Percentiles rank a stretch among this genome's conserved stretches.
Conservation (phyloP, 2,329 filamentous ascomycete species). For the Fusarium duplospermum region DNA sequence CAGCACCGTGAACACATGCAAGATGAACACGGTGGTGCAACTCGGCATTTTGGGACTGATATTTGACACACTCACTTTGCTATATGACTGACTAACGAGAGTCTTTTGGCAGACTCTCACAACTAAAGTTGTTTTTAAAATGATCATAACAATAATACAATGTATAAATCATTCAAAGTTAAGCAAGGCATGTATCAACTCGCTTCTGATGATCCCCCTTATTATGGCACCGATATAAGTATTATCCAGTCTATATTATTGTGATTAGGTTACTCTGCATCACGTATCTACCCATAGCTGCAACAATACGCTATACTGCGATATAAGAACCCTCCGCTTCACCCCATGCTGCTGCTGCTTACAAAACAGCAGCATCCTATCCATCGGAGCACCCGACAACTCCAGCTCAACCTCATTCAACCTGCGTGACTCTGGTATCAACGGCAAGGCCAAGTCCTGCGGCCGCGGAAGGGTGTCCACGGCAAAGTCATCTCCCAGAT, state of each 20-base stretch:
- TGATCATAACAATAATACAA: not conserved
- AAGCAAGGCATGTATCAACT: not conserved
- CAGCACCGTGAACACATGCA: fast-evolving
- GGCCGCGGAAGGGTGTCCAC: constrained; percentile 10
- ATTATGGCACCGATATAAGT: not conserved
- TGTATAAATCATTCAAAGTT: not conserved
- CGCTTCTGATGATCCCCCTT: not conserved
- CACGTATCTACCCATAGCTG: constrained; percentile 23
- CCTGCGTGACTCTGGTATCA: constrained; percentile 23
- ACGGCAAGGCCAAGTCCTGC: constrained; percentile 20
- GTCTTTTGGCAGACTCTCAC: not conserved
- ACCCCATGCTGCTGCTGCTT: constrained; percentile 17
- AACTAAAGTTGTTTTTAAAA: fast-evolving
- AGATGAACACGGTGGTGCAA: not conserved
- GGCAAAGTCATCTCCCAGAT: constrained; percentile 23
- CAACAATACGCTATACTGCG: constrained; percentile 25
- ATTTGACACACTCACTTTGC: not conserved
- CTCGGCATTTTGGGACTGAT: not conserved
- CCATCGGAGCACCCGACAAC: constrained; percentile 33
- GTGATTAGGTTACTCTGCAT: not conserved
- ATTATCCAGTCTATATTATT: not conserved
- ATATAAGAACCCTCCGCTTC: constrained; percentile 24
- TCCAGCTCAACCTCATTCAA: constrained; percentile 35
- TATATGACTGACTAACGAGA: not conserved
- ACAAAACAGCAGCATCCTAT: constrained; percentile 32